A percentile compares a stretch with the other conserved stretches of the same genome.
These are phyloP conservation scores for Tylopilus subfusipes DNA, from an alignment of 768 basidiomycete genomes.

Conservation along the genomic window DNA sequence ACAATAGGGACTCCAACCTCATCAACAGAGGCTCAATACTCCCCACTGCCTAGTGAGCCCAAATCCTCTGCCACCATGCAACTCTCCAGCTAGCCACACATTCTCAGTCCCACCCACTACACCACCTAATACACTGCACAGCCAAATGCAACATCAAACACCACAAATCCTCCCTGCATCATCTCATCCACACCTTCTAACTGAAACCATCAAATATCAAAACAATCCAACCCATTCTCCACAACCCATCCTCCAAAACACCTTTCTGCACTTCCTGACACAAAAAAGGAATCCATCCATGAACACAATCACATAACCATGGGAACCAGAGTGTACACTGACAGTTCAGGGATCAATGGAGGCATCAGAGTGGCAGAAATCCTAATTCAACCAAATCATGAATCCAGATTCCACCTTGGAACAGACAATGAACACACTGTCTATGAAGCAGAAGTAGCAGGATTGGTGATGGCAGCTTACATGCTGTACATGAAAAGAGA, in stretches of 20 bases:
- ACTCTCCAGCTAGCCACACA: neutral
- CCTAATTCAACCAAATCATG: no score
- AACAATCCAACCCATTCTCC: neutral
- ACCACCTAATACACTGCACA: neutral
- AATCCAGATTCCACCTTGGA: no score
- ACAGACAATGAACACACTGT: no score
- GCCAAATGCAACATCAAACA: neutral
- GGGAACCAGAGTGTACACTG: neutral
- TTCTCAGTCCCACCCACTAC: neutral
- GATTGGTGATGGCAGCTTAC: no score
- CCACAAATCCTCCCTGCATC: neutral
- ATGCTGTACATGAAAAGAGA: no score
- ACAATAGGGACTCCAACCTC: accelerated
- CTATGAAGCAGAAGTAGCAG: no score
- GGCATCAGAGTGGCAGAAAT: no score
- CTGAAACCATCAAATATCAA: neutral
- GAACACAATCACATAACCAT: neutral
- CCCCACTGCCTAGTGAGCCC: neutral
- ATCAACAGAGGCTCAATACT: neutral
- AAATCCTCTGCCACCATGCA: neutral
- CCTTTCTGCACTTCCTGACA: neutral
- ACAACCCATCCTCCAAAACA: neutral
- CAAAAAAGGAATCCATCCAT: neutral
- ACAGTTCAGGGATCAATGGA: no score
- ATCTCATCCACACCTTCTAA: neutral